These are phyloP conservation scores for Rosa hybrid DNA, from an alignment of 331 rosid species.

Conservation along the genomic window DNA sequence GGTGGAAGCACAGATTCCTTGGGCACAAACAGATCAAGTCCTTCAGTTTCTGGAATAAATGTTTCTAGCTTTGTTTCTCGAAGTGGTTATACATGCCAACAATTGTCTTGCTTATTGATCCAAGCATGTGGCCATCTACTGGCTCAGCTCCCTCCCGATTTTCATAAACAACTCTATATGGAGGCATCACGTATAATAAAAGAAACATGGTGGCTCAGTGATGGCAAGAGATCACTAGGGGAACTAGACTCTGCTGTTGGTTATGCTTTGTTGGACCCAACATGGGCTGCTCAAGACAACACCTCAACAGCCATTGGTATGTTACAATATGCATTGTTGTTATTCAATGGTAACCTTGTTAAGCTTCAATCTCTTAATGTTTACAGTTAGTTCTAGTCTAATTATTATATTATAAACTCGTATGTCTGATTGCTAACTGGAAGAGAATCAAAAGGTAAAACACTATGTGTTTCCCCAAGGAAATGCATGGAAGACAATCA, in stretches of 20 bases:
- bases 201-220: constrained; percentile 98
- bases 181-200: constrained; percentile 90
- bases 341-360: constrained; percentile 4
- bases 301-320: constrained; percentile 96
- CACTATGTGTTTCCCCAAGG: neutral
- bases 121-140: constrained; percentile 97
- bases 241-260: constrained; percentile 97
- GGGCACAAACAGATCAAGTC: constrained; percentile 82
- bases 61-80: constrained; percentile 85
- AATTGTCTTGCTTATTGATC: constrained; percentile 87
- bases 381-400: neutral
- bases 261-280: constrained; percentile 96
- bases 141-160: constrained; percentile 98
- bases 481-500: neutral
- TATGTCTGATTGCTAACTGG: neutral
- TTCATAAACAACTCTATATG: constrained; percentile 79
- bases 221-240: constrained; percentile 65
- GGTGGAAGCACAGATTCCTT: constrained; percentile 99
- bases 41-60: constrained; percentile 82
- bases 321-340: constrained; percentile 22
- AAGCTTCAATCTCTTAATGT: neutral
- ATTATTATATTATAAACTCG: neutral
- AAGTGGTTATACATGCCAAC: constrained; percentile 96
- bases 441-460: neutral
- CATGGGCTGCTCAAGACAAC: constrained; percentile 99